These are phyloP conservation scores for Fusarium cicatricum DNA, from an alignment of 2,329 filamentous ascomycete genomes.

Conservation along the genomic window DNA sequence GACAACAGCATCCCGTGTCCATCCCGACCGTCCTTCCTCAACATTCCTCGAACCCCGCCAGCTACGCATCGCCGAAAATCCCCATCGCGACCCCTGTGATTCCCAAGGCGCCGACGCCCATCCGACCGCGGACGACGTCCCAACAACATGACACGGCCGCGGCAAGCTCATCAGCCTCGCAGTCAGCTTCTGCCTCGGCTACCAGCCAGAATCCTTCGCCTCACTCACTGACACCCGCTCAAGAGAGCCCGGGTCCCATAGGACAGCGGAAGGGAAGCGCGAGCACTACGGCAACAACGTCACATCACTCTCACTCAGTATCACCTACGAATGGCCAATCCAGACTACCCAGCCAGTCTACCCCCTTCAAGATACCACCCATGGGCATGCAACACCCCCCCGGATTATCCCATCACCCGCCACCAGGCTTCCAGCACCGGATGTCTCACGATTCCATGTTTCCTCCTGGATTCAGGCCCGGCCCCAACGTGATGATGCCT, in stretches of 20 bases:
- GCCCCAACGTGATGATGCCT: constrained; percentile 56
- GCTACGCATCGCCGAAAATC: constrained; percentile 80
- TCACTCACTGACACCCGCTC: constrained; percentile 68
- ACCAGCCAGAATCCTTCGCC: constrained; percentile 67
- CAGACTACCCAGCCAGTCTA: constrained; percentile 48
- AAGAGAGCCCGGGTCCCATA: constrained; percentile 70
- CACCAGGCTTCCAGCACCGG: constrained; percentile 64
- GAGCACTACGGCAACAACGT: constrained; percentile 41
- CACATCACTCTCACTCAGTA: constrained; percentile 52
- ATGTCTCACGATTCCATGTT: constrained; percentile 63
- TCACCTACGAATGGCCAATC: constrained; percentile 62
- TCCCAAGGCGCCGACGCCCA: constrained; percentile 83
- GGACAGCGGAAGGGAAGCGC: constrained; percentile 70
- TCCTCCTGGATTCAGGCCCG: constrained; percentile 56
- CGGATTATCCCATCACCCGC: constrained; percentile 48
- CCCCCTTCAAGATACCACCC: constrained; percentile 62
- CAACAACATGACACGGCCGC: constrained; percentile 81
- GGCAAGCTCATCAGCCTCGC: constrained; percentile 74
- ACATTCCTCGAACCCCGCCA: constrained; percentile 64
- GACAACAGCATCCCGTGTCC: constrained; percentile 50
- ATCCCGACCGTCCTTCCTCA: constrained; percentile 64
- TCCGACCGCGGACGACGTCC: constrained; percentile 77
- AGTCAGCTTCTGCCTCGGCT: constrained; percentile 58
- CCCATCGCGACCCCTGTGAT: constrained; percentile 80
- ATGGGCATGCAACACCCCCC: constrained; percentile 62